These are phyloP conservation scores for Xylaria castorea DNA, from an alignment of 495 filamentous ascomycete genomes.

Conservation along the genomic window DNA sequence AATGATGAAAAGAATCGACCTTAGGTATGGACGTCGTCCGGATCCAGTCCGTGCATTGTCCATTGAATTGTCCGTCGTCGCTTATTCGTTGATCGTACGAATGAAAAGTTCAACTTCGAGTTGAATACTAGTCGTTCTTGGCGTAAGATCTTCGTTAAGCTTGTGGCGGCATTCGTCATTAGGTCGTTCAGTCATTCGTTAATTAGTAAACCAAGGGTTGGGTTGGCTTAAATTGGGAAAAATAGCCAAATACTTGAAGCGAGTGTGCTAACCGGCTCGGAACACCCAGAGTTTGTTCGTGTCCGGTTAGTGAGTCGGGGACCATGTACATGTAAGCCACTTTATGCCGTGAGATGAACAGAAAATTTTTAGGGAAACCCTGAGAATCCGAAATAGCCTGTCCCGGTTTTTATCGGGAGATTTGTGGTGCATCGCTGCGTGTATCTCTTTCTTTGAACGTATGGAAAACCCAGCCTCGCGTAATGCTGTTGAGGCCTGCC, in stretches of 20 bases:
- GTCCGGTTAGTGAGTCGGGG: conserved; percentile 41
- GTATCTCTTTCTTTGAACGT: conserved; percentile 49
- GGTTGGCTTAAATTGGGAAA: conserved; percentile 25
- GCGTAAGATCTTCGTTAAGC: conserved; percentile 44
- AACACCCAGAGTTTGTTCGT: conserved; percentile 25
- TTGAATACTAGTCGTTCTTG: conserved; percentile 38
- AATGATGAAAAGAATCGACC: conserved; percentile 41
- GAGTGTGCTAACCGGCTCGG: conserved; percentile 37
- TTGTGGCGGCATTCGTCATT: conserved; percentile 46
- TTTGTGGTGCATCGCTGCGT: conserved; percentile 59
- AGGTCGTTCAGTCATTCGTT: conserved; percentile 55
- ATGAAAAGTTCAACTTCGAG: conserved; percentile 49
- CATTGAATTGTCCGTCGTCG: conserved; percentile 39
- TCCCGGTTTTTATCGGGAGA: conserved; percentile 53
- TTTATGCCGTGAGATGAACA: conserved; percentile 47
- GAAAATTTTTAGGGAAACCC: conserved; percentile 33
- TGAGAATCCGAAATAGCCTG: conserved; percentile 44
- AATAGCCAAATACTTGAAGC: conserved; percentile 38
- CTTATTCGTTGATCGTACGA: conserved; percentile 38
- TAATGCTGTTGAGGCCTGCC: conserved; percentile 48
- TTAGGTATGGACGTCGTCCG: conserved; percentile 36
- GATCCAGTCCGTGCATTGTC: conserved; percentile 36
- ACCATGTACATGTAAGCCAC: conserved; percentile 49
- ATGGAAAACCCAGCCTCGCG: conserved; percentile 44
- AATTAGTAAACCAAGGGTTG: conserved; percentile 48